A percentile compares a stretch with the other conserved stretches of the same genome.
phyloP scores from a whole-genome alignment of 768 basidiomycete genomes.

The Suillus americanus region DNA sequence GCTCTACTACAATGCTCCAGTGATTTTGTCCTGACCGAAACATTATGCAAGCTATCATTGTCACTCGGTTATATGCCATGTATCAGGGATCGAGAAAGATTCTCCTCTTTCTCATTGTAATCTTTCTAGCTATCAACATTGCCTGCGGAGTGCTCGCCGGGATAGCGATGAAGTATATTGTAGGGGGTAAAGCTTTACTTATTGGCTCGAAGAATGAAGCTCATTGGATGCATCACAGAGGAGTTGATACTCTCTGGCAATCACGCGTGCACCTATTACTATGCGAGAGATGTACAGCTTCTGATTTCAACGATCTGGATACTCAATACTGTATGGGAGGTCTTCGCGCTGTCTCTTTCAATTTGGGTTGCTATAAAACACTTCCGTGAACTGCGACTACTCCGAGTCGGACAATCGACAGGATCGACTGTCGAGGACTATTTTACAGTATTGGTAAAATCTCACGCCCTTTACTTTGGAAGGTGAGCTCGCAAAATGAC shows the following conservation, averaged over 20 bases:
- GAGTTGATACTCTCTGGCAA: not conserved
- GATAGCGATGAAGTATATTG: not conserved
- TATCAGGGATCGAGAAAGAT: not conserved
- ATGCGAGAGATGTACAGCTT: not conserved
- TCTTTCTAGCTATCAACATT: not conserved
- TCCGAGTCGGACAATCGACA: not conserved
- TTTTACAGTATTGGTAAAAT: not conserved
- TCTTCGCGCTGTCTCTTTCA: not conserved
- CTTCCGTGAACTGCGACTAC: not conserved
- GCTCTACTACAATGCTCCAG: not conserved
- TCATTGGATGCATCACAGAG: not conserved
- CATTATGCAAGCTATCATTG: not conserved
- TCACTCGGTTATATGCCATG: not conserved
- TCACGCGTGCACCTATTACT: not conserved
- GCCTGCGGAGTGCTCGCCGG: not conserved
- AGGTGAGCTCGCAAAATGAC: not conserved
- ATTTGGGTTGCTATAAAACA: not conserved
- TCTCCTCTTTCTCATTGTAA: not conserved
- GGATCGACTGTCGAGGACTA: not conserved
- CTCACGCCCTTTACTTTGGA: not conserved
- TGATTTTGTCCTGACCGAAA: not conserved
- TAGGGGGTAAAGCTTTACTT: not conserved
- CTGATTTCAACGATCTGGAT: not conserved
- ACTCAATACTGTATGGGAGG: not conserved
- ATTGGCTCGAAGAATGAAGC: not conserved